Conservation (phyloP, 148 eudicot species). For the Mesembryanthemum crystallinum region DNA sequence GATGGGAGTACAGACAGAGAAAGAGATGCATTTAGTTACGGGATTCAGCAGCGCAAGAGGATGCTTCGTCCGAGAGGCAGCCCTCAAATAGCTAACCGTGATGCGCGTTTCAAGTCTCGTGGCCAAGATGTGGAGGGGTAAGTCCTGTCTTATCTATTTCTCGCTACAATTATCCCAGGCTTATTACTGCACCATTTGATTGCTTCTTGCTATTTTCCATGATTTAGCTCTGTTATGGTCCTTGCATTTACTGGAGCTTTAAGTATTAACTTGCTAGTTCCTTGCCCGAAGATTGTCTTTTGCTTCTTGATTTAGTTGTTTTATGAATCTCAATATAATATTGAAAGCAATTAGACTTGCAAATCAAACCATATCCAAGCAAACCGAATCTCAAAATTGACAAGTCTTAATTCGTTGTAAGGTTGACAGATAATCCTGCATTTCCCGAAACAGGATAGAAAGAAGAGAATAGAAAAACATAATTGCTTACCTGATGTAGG, state of each 20-base stretch:
- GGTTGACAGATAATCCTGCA: too few species aligned
- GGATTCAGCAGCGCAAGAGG: slow-evolving; percentile 89
- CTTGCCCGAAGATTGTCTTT: background rate
- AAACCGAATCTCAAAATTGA: too few species aligned
- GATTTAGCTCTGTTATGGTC: background rate
- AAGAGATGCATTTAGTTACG: slow-evolving; percentile 68
- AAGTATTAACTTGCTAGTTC: background rate
- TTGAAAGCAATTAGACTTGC: too few species aligned
- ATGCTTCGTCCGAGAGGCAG: slow-evolving; percentile 95
- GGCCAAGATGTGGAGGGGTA: slow-evolving; percentile 85
- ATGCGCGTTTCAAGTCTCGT: slow-evolving; percentile 68
- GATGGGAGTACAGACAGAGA: slow-evolving; percentile 73
- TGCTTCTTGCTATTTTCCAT: background rate
- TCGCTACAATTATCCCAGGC: background rate
- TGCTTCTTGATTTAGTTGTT: background rate
- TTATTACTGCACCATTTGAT: background rate
- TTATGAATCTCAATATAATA: too few species aligned
- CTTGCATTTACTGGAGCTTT: background rate
- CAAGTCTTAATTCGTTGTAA: too few species aligned
- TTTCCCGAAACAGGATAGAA: too few species aligned
- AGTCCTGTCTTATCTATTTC: slow-evolving; percentile 1
- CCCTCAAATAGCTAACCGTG: slow-evolving; percentile 69
- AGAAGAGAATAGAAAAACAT: too few species aligned
- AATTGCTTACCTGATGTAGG: too few species aligned
- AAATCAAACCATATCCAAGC: too few species aligned